Evolutionary conservation across 257 asterid species (phyloP).

Genomic region (Gentiana macrophylla): DNA sequence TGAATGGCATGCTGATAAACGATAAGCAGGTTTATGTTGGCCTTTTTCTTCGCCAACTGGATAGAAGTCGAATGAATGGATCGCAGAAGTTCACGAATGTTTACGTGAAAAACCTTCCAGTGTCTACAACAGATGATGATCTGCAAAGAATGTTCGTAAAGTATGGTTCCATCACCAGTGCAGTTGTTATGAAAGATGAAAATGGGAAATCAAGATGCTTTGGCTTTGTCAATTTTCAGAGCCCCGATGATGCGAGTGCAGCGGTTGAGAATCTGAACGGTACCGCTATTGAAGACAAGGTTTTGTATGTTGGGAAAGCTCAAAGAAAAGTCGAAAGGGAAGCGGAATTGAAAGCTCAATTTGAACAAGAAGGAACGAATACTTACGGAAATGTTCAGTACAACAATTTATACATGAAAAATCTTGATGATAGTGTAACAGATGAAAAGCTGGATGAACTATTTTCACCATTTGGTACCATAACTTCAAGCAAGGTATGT

Average conservation of each 20-base stretch:
- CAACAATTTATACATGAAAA: conserved; percentile 61
- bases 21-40: conserved; percentile 76
- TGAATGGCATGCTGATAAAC: conserved; percentile 70
- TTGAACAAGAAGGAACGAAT: conserved; percentile 47
- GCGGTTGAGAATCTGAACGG: conserved; percentile 63
- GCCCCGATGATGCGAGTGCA: conserved; percentile 41
- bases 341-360: conserved; percentile 47
- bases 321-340: conserved; percentile 78
- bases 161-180: conserved; percentile 59
- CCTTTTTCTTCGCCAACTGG: conserved; percentile 56
- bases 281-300: conserved; percentile 33
- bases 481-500: conserved; percentile 76
- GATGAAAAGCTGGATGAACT: conserved; percentile 67
- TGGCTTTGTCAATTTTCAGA: conserved; percentile 64
- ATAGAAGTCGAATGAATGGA: conserved; percentile 31
- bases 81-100: conserved; percentile 48
- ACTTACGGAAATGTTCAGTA: conserved; percentile 53
- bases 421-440: conserved; percentile 52
- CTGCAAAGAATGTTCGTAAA: conserved; percentile 39
- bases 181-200: conserved; percentile 49
- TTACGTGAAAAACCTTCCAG: conserved; percentile 57
- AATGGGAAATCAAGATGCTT: conserved; percentile 62
- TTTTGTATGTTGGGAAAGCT: conserved; percentile 60
- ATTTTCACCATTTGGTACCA: conserved; percentile 53
- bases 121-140: conserved; percentile 29